Percentiles rank a stretch among this genome's conserved stretches.
Evolutionary conservation across 192 early-diverging fungal species (phyloP).

Genomic region (Dimargaris verticillata): DNA sequence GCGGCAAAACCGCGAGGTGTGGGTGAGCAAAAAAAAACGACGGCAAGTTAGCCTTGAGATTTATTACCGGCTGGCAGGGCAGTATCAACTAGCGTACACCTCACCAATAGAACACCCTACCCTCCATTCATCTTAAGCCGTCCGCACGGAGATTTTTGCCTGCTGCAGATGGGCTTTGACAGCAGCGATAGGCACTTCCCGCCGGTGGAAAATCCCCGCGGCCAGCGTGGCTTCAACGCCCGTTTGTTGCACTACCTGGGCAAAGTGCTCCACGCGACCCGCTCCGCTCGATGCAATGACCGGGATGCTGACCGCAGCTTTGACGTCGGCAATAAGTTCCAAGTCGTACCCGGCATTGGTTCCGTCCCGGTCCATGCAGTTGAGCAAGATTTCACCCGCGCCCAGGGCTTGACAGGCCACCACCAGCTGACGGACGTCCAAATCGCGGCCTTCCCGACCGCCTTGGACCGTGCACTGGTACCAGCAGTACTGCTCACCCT

Average conservation of each 20-base stretch:
- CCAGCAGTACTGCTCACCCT: conserved; percentile 91
- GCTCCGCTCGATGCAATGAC: conserved; percentile 98
- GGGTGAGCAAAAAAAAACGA: too few species aligned
- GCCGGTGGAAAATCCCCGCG: conserved; percentile 95
- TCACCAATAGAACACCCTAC: too few species aligned
- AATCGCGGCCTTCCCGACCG: conserved; percentile 84
- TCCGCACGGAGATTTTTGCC: neutral
- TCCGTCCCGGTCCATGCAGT: conserved; percentile 99
- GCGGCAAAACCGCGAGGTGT: too few species aligned
- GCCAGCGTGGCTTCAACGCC: conserved; percentile 91
- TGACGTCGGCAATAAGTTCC: conserved; percentile 65
- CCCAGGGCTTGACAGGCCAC: conserved; percentile 76
- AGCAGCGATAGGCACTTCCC: conserved; percentile 73
- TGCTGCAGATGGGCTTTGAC: conserved; percentile 62
- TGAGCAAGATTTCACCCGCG: conserved; percentile 92
- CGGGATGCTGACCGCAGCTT: conserved; percentile 68
- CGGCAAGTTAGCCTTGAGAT: too few species aligned
- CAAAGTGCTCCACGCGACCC: conserved; percentile 73
- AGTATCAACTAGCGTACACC: too few species aligned
- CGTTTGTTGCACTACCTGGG: conserved; percentile 66
- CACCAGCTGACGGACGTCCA: conserved; percentile 86
- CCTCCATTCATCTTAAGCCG: too few species aligned
- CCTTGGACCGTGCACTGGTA: conserved; percentile 99
- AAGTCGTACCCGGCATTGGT: conserved; percentile 94
- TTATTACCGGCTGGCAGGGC: too few species aligned